These are phyloP conservation scores for Brasenia schreberi DNA, from an alignment of 164 flowering plant genomes.

Conservation along the genomic window DNA sequence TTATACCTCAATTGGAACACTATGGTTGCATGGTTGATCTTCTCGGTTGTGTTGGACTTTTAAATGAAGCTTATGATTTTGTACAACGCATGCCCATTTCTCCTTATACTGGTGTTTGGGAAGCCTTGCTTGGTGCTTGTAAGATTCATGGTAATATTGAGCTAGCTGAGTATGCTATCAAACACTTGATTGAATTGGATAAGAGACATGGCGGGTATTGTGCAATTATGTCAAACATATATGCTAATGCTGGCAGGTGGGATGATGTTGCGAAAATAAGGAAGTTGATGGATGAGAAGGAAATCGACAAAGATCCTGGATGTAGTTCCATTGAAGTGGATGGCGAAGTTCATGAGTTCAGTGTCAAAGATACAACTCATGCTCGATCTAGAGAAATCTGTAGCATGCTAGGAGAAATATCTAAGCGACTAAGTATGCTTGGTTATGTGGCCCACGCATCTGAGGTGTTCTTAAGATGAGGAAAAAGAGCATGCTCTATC, in stretches of 20 bases:
- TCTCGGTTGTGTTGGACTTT: constrained; percentile 23
- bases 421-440: constrained; percentile 12
- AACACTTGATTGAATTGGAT: constrained; percentile 20
- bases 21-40: constrained; percentile 16
- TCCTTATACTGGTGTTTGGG: constrained; percentile 23
- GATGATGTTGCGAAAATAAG: constrained; percentile 17
- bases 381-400: constrained; percentile 15
- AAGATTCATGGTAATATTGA: constrained; percentile 21
- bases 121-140: constrained; percentile 25
- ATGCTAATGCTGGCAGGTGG: constrained; percentile 27
- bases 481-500: constrained; percentile 18
- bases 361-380: constrained; percentile 15
- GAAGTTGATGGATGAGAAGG: constrained; percentile 19
- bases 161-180: constrained; percentile 19
- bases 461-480: constrained; percentile 25
- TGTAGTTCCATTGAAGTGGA: constrained; percentile 17
- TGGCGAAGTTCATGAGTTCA: constrained; percentile 21
- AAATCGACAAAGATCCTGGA: constrained; percentile 8
- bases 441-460: constrained; percentile 15
- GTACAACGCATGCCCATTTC: constrained; percentile 17
- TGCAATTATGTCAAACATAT: constrained; percentile 24
- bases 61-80: constrained; percentile 20
- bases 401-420: constrained; percentile 16
- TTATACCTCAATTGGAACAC: constrained; percentile 20
- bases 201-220: constrained; percentile 19